These are phyloP conservation scores for Fusarium globosum DNA, from an alignment of 2,329 filamentous ascomycete genomes.

Conservation along the genomic window DNA sequence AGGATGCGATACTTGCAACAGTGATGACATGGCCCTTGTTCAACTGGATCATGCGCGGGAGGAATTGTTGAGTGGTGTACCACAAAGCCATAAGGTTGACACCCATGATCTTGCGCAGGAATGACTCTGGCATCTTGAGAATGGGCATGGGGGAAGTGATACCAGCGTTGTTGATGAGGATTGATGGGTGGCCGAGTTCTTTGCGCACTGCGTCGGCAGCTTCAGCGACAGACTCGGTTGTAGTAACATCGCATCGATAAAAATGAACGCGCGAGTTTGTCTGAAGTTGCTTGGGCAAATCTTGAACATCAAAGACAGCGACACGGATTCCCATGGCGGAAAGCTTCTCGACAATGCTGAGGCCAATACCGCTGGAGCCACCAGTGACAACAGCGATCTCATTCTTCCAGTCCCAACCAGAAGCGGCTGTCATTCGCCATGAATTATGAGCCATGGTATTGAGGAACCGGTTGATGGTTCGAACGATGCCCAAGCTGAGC, in stretches of 20 bases:
- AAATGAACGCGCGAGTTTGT: constrained; percentile 40
- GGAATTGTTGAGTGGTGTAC: constrained; percentile 71
- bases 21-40: constrained; percentile 80
- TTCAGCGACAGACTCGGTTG: constrained; percentile 56
- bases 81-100: constrained; percentile 76
- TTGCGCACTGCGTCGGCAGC: constrained; percentile 53
- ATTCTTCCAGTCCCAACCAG: constrained; percentile 51
- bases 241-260: constrained; percentile 55
- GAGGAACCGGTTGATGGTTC: constrained; percentile 39
- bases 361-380: constrained; percentile 57
- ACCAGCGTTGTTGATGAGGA: constrained; percentile 79
- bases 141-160: constrained; percentile 69
- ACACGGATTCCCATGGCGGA: constrained; percentile 65
- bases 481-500: constrained; percentile 40
- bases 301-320: constrained; percentile 72
- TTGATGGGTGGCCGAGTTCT: constrained; percentile 69
- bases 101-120: constrained; percentile 72
- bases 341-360: constrained; percentile 49
- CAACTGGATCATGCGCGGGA: constrained; percentile 69
- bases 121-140: constrained; percentile 64
- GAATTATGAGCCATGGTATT: constrained; percentile 47
- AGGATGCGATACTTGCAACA: constrained; percentile 73
- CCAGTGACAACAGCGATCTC: constrained; percentile 59
- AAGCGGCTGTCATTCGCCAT: constrained; percentile 40
- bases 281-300: constrained; percentile 43